These are phyloP conservation scores for Trametes elegans DNA, from an alignment of 768 basidiomycete genomes.

Conservation along the genomic window DNA sequence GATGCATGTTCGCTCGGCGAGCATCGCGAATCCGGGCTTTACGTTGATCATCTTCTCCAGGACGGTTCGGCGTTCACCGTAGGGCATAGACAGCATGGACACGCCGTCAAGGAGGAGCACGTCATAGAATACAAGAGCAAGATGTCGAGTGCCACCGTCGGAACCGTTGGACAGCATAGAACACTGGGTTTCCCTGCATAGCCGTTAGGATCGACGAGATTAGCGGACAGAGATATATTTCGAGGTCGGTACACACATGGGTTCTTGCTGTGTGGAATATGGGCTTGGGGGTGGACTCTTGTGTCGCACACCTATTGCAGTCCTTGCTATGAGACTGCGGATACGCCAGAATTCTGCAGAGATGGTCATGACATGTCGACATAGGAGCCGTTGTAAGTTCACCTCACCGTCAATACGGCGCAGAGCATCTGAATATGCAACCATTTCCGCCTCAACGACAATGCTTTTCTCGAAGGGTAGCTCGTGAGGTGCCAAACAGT, in stretches of 20 bases:
- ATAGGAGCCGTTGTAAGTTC: not conserved
- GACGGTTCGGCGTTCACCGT: slow-evolving; percentile 54
- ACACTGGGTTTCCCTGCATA: slow-evolving; percentile 31
- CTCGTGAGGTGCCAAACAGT: not conserved
- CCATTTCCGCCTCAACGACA: slow-evolving; percentile 85
- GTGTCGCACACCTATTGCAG: slow-evolving; percentile 53
- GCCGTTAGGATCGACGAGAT: not conserved
- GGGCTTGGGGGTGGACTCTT: not conserved
- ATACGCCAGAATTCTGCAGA: slow-evolving; percentile 74
- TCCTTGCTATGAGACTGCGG: slow-evolving; percentile 53
- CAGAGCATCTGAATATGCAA: slow-evolving; percentile 64
- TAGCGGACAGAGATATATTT: slow-evolving; percentile 4
- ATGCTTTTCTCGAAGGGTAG: slow-evolving; percentile 27
- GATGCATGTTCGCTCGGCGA: slow-evolving; percentile 51
- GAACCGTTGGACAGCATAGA: slow-evolving; percentile 43
- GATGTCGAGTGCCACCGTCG: slow-evolving; percentile 45
- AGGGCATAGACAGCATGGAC: slow-evolving; percentile 54
- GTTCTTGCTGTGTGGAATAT: slow-evolving; percentile 2
- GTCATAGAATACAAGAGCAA: slow-evolving; percentile 88
- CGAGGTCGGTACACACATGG: not conserved
- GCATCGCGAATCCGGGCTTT: slow-evolving; percentile 59
- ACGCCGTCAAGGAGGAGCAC: slow-evolving; percentile 65
- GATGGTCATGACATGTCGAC: not conserved
- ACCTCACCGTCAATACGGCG: slow-evolving; percentile 66
- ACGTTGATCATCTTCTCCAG: slow-evolving; percentile 57